Base-by-base conservation (phyloP, 768 basidiomycete species). In the Leucogyrophana mollusca region DNA sequence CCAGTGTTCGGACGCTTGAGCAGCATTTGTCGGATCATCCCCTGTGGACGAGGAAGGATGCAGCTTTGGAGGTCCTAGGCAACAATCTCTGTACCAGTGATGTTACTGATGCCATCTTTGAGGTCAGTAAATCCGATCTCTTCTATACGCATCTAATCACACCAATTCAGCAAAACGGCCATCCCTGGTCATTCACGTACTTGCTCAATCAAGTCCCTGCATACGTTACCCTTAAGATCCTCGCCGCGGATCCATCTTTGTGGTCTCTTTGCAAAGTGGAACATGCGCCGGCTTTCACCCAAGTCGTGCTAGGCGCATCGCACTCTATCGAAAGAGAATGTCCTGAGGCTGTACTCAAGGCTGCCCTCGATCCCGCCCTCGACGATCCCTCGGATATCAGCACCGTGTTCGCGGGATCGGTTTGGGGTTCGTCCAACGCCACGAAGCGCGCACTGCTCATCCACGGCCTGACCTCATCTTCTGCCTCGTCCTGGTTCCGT, bases 291-390 rank as follows among this genome's bases (percentile, higher is more conserved):
- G 23, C 53, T 11, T 57, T 52, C 33, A 13, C 20, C 1, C 39
- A 54, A 8, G 18, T 45, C 7, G 43, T 64, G 1, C 47, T 51
- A 0, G 56, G 58, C 0, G 49, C 52, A 3, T 47, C 50, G 2
- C 62, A 63, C 34, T 65, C 52, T 49, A 58, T 65, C n/a, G 61
- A 63, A 25, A 48, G 23, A 17, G 62, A 65, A 25, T 48, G 54
- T 23, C 61, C 58, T 0, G 52, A 65, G 8, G 43, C 39, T 21
- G 50, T 62, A 0, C 45, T 63, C 7, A 36, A 53, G 11, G 50
- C 50, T 23, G 52, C 43, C 4, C n/a, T 50, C 14, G 40, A n/a
- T n/a, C n/a, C n/a, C 7, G 27, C 13, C 13, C 27, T 13, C 13
- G 27, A 30, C 13, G 27, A 13, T 7, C 27, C 27, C 13, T 30